These are phyloP conservation scores for Phytophthora pini DNA, from an alignment of 352 stramenopile genomes.

Conservation along the genomic window DNA sequence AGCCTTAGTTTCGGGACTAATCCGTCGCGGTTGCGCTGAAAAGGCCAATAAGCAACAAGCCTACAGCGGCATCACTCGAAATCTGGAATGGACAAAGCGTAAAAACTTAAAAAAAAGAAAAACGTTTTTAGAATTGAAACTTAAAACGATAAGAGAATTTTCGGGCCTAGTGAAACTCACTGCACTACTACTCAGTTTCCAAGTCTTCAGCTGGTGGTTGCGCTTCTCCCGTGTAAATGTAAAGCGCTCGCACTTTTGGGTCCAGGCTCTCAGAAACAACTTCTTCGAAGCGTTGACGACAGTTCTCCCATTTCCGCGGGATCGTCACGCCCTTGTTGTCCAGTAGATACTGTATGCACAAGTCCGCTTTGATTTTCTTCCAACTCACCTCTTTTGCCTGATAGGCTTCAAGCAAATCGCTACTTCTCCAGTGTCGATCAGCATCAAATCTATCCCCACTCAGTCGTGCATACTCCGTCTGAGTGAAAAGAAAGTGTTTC, in stretches of 20 bases:
- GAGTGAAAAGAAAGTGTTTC: background rate
- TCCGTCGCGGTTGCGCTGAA: conserved; percentile 2
- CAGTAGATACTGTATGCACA: background rate
- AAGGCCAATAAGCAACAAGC: background rate
- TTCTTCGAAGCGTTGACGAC: background rate
- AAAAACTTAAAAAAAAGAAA: background rate
- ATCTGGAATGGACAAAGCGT: background rate
- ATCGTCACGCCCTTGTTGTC: background rate
- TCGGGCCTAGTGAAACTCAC: no score
- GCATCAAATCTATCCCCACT: background rate
- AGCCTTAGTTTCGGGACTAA: background rate
- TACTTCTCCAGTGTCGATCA: no score
- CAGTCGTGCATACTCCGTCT: background rate
- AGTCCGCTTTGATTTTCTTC: background rate
- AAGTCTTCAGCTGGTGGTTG: no score
- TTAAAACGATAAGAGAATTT: no score
- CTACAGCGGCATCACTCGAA: conserved; percentile 11
- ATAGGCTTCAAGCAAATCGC: background rate
- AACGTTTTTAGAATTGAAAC: no score
- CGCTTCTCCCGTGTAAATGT: background rate
- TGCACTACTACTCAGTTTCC: no score
- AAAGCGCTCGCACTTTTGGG: background rate
- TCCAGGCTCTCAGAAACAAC: background rate
- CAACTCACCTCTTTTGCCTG: background rate
- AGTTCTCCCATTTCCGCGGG: background rate